Conservation (phyloP, 306 rosid genomes). For the Vigna angularis region DNA sequence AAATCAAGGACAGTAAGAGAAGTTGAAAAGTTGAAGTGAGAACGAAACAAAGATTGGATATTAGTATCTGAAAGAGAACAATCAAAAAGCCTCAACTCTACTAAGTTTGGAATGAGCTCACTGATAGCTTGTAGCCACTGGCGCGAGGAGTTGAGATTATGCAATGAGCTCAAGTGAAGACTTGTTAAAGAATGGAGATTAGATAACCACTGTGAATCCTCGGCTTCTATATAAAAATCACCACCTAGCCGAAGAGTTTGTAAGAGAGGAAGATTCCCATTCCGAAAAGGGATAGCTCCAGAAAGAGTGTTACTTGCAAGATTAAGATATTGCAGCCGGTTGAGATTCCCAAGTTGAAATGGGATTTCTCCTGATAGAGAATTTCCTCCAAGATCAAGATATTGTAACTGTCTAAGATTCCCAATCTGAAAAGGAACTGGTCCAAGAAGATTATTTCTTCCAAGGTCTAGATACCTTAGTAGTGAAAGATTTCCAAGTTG, state of each 20-base stretch:
- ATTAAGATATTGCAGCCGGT: background rate
- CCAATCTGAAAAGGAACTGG: too few species aligned
- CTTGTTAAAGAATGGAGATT: constrained; percentile 1
- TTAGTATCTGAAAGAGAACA: background rate
- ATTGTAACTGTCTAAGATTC: too few species aligned
- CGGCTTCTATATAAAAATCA: background rate
- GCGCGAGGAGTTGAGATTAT: background rate
- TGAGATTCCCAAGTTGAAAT: too few species aligned
- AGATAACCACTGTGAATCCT: constrained; percentile 8
- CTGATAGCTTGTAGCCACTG: background rate
- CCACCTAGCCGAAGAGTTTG: background rate
- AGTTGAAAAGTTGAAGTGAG: background rate
- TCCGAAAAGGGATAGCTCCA: background rate
- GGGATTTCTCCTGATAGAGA: too few species aligned
- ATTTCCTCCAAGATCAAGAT: too few species aligned
- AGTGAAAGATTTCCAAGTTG: too few species aligned
- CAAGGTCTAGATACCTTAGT: too few species aligned
- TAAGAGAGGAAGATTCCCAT: background rate
- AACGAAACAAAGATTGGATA: background rate
- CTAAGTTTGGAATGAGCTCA: constrained; percentile 14
- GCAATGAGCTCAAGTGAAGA: background rate
- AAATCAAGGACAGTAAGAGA: background rate
- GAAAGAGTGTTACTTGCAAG: background rate
- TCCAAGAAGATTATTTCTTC: too few species aligned
- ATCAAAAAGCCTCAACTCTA: background rate